These are phyloP conservation scores for Azolla pinnata DNA, from an alignment of 75 land plant genomes.

Conservation along the genomic window DNA sequence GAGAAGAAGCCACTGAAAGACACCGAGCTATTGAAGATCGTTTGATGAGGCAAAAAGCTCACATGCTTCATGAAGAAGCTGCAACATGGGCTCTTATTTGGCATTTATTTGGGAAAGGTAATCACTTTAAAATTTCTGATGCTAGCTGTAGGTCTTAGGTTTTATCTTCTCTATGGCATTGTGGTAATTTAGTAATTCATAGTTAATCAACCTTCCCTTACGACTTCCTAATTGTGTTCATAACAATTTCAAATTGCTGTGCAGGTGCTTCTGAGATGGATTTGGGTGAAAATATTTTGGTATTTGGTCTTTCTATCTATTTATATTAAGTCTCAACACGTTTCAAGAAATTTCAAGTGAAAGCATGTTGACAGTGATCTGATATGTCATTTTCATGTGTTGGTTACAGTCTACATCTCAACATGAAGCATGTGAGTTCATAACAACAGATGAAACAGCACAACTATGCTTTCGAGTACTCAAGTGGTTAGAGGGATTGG, in stretches of 20 bases:
- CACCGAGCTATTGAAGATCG: slow-evolving; percentile 74
- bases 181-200: too few species aligned
- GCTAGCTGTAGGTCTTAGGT: too few species aligned
- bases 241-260: too few species aligned
- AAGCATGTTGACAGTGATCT: too few species aligned
- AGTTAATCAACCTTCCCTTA: too few species aligned
- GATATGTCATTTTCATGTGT: too few species aligned
- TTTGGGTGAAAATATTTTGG: not conserved
- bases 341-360: too few species aligned
- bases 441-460: slow-evolving; percentile 56
- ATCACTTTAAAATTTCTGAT: too few species aligned
- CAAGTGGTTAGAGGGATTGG: slow-evolving; percentile 87
- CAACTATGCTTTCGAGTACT: slow-evolving; percentile 87
- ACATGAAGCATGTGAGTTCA: slow-evolving; percentile 75
- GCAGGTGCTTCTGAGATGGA: slow-evolving; percentile 1
- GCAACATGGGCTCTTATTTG: slow-evolving; percentile 96
- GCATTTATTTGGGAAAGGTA: slow-evolving; percentile 92
- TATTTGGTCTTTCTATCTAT: not conserved
- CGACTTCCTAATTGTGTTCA: too few species aligned
- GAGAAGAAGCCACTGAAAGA: slow-evolving; percentile 46
- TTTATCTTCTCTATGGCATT: too few species aligned
- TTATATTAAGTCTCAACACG: not conserved
- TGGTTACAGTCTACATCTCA: slow-evolving; percentile 78
- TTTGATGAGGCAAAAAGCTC: slow-evolving; percentile 84
- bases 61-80: slow-evolving; percentile 77